phyloP scores from a whole-genome alignment of 352 stramenopile genomes.

The Thalassiosira ordinaria region DNA sequence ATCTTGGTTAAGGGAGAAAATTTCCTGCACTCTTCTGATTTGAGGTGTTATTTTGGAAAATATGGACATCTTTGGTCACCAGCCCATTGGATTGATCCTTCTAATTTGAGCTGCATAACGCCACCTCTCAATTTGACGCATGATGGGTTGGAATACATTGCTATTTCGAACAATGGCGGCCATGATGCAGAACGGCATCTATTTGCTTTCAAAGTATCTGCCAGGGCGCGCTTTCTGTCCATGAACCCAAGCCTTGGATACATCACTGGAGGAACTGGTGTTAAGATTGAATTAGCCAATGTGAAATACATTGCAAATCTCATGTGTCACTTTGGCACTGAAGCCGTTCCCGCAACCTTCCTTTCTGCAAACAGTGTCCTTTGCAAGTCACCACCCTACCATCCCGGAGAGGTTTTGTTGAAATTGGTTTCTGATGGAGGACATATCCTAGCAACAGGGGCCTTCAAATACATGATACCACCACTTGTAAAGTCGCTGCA shows the following conservation, averaged over 20 bases:
- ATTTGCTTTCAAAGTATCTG: slow-evolving; percentile 49
- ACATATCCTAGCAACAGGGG: slow-evolving; percentile 30
- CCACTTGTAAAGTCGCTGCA: slow-evolving; percentile 43
- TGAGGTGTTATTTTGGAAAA: slow-evolving; percentile 90
- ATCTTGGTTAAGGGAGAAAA: slow-evolving; percentile 86
- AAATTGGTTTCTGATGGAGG: slow-evolving; percentile 50
- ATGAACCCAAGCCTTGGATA: slow-evolving; percentile 60
- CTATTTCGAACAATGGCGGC: slow-evolving; percentile 59
- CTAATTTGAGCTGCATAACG: slow-evolving; percentile 43
- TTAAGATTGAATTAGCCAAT: slow-evolving; percentile 58
- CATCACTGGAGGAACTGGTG: slow-evolving; percentile 51
- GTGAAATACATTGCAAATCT: slow-evolving; percentile 52
- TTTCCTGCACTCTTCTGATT: slow-evolving; percentile 86
- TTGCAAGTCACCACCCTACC: slow-evolving; percentile 50
- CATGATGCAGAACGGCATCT: slow-evolving; percentile 25
- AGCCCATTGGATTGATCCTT: slow-evolving; percentile 46
- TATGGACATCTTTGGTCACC: slow-evolving; percentile 48
- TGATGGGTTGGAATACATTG: slow-evolving; percentile 46
- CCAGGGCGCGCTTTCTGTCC: slow-evolving; percentile 50
- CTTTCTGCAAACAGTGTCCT: slow-evolving; percentile 43
- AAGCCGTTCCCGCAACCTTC: slow-evolving; percentile 34
- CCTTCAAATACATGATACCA: slow-evolving; percentile 53
- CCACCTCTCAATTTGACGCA: slow-evolving; percentile 62
- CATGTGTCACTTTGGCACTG: slow-evolving; percentile 57
- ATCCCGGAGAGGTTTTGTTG: slow-evolving; percentile 23